Percentiles rank a stretch among this genome's conserved stretches.
These are phyloP conservation scores for Trypanosomatidae sp. DNA, from an alignment of 208 protist genomes.

Conservation along the genomic window DNA sequence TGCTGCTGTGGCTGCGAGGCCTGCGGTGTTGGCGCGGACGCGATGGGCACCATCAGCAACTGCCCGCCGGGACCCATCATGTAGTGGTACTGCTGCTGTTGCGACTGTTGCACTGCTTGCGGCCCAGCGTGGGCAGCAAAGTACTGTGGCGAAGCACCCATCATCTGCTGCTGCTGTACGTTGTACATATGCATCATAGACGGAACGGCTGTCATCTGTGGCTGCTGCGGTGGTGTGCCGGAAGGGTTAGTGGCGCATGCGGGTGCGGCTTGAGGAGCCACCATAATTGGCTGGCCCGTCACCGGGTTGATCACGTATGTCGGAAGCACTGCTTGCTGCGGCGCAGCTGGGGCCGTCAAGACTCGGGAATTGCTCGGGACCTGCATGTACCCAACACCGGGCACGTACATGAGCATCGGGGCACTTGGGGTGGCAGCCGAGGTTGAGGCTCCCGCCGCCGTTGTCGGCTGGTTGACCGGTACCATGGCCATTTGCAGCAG, in stretches of 20 bases:
- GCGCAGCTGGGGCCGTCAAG: constrained; percentile 3
- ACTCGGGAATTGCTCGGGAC: constrained; percentile 16
- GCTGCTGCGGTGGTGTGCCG: constrained; percentile 21
- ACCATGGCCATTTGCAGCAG: constrained; percentile 26
- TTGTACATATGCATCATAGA: constrained; percentile 23
- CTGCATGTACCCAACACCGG: constrained; percentile 29
- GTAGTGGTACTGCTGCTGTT: constrained; percentile 42
- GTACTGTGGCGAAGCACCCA: constrained; percentile 20
- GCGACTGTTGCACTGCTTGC: constrained; percentile 20
- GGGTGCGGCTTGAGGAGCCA: constrained; percentile 10
- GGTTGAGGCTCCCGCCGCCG: background rate
- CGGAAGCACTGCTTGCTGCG: constrained; percentile 5
- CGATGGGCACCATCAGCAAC: constrained; percentile 34
- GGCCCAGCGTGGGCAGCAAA: constrained; percentile 22
- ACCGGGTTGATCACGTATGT: constrained; percentile 33
- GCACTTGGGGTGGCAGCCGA: constrained; percentile 4
- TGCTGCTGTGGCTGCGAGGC: constrained; percentile 5
- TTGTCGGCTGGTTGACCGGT: constrained; percentile 4
- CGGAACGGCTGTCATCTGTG: constrained; percentile 19
- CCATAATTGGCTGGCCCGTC: constrained; percentile 27
- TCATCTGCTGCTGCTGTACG: constrained; percentile 23
- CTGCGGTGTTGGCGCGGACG: constrained; percentile 9
- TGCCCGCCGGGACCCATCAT: constrained; percentile 37
- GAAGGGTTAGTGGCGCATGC: constrained; percentile 1
- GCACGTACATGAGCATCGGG: constrained; percentile 27